These are phyloP conservation scores for Lepidium sativum DNA, from an alignment of 345 rosid genomes.

Conservation along the genomic window DNA sequence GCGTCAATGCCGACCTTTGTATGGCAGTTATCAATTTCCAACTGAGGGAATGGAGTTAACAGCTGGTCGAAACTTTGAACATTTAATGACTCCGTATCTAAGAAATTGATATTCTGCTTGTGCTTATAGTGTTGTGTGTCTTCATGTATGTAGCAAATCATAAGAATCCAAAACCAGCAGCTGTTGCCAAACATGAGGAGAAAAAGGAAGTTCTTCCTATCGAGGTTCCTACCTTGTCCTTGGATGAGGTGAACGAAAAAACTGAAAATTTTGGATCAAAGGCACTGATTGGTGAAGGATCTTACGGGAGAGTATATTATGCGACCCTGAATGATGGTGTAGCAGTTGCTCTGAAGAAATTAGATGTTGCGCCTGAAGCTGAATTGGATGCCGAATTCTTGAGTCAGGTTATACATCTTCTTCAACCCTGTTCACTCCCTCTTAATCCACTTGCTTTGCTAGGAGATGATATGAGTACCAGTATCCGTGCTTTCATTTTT, in stretches of 20 bases:
- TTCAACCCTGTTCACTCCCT: background rate
- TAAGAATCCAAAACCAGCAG: slow-evolving; percentile 42
- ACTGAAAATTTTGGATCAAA: slow-evolving; percentile 58
- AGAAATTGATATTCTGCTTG: background rate
- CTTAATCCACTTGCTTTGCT: background rate
- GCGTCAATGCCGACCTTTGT: background rate
- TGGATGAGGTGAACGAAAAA: slow-evolving; percentile 57
- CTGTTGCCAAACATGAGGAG: slow-evolving; percentile 55
- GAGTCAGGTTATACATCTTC: slow-evolving; percentile 53
- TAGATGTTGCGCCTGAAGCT: slow-evolving; percentile 71
- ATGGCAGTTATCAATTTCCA: background rate
- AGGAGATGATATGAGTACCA: background rate
- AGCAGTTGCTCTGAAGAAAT: slow-evolving; percentile 70
- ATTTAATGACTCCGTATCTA: background rate
- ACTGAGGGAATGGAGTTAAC: background rate
- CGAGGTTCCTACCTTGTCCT: slow-evolving; percentile 49
- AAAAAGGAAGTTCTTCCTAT: slow-evolving; percentile 65
- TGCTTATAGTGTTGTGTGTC: slow-evolving; percentile 1
- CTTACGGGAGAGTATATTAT: slow-evolving; percentile 82
- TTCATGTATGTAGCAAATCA: slow-evolving; percentile 17
- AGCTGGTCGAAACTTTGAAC: background rate
- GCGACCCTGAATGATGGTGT: slow-evolving; percentile 55
- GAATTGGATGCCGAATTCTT: slow-evolving; percentile 73
- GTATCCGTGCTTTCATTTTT: background rate
- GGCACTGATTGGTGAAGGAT: slow-evolving; percentile 84